These are phyloP conservation scores for Yarrowia yakushimensis DNA, from an alignment of 805 yeast genomes.

Conservation along the genomic window DNA sequence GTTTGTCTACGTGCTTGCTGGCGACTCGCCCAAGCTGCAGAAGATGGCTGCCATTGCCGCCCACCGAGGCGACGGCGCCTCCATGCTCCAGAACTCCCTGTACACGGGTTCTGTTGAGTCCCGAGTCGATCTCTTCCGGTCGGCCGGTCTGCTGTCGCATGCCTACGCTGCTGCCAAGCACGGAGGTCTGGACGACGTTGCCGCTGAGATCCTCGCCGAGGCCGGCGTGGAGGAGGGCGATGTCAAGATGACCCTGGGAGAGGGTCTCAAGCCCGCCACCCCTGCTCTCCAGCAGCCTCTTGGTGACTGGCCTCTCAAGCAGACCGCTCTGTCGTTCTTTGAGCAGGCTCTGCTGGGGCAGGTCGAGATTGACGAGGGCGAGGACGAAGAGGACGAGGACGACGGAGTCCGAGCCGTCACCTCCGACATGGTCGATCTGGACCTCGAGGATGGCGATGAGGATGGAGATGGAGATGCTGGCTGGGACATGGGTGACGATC, in stretches of 20 bases:
- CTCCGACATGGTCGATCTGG: constrained; percentile 33
- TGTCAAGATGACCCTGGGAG: constrained; percentile 54
- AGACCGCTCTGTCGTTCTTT: constrained; percentile 70
- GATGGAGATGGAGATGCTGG: constrained; percentile 73
- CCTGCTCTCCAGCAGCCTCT: constrained; percentile 44
- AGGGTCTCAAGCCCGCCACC: constrained; percentile 36
- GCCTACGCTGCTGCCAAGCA: constrained; percentile 92
- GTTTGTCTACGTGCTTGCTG: constrained; percentile 79
- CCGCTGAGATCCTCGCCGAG: constrained; percentile 64
- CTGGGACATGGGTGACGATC: constrained; percentile 62
- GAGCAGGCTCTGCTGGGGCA: constrained; percentile 81
- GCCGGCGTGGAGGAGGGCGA: constrained; percentile 64
- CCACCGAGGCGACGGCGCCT: constrained; percentile 73
- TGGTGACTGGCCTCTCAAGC: constrained; percentile 77
- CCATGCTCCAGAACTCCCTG: constrained; percentile 78
- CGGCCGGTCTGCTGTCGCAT: constrained; percentile 77
- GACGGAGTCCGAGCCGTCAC: constrained; percentile 33
- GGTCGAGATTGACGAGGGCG: constrained; percentile 61
- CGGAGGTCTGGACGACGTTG: constrained; percentile 73
- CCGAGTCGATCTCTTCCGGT: constrained; percentile 68
- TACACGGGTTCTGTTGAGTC: constrained; percentile 71
- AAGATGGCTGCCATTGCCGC: constrained; percentile 91
- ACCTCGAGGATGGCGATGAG: constrained; percentile 46
- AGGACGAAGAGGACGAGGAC: constrained; percentile 47
- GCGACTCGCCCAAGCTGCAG: constrained; percentile 67